These are phyloP conservation scores for Petasospora fabianii DNA, from an alignment of 1,139 yeast species.

Conservation along the genomic window DNA sequence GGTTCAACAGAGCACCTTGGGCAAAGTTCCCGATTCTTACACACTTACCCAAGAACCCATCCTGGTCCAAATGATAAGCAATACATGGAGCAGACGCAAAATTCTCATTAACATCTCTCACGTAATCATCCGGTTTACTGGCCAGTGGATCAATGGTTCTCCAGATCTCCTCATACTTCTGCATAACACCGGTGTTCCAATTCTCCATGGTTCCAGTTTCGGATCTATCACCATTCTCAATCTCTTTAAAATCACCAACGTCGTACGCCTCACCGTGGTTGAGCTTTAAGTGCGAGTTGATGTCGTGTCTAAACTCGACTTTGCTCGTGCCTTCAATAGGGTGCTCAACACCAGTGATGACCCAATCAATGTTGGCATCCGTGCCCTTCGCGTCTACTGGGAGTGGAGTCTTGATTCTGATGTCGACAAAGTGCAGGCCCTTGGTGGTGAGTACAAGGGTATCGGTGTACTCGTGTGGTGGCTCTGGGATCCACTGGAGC, in stretches of 20 bases:
- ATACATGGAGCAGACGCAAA: conserved; percentile 9
- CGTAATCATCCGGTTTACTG: conserved; percentile 34
- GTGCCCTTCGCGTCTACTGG: conserved; percentile 11
- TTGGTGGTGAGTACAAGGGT: conserved; percentile 52
- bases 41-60: conserved; percentile 19
- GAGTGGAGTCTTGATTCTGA: conserved; percentile 29
- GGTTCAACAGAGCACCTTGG: conserved; percentile 23
- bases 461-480: conserved; percentile 42
- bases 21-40: conserved; percentile 24
- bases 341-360: conserved; percentile 39
- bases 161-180: conserved; percentile 56
- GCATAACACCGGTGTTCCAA: conserved; percentile 40
- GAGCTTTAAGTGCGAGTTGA: conserved; percentile 35
- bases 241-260: conserved; percentile 41
- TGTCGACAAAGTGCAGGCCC: conserved; percentile 31
- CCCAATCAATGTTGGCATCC: conserved; percentile 38
- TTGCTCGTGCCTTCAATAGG: conserved; percentile 16
- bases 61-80: conserved; percentile 15
- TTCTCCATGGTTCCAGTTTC: conserved; percentile 56
- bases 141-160: conserved; percentile 43
- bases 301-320: conserved; percentile 40
- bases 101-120: conserved; percentile 14
- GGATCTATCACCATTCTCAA: conserved; percentile 40
- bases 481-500: conserved; percentile 50
- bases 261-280: conserved; percentile 34